Percentiles rank a stretch among this genome's conserved stretches.
Evolutionary conservation across 2,329 filamentous ascomycete genomes (phyloP).

Genomic region (Rutstroemia sp.): DNA sequence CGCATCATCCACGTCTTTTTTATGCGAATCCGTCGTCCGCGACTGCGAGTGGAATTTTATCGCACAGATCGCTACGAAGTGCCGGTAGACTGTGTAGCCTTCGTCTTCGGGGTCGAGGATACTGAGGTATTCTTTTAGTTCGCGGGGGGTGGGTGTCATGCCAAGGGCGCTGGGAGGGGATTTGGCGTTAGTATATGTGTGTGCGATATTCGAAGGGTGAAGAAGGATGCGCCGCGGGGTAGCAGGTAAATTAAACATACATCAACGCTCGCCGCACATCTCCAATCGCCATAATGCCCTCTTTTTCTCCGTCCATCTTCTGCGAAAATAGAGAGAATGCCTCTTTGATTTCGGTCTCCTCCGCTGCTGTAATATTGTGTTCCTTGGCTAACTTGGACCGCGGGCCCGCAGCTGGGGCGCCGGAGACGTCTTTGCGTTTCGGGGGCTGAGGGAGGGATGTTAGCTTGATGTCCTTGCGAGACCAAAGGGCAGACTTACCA

Average conservation of each 20-base stretch:
- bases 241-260: constrained; percentile 36
- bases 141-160: constrained; percentile 56
- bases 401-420: constrained; percentile 22
- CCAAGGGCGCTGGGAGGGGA: constrained; percentile 63
- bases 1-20: constrained; percentile 69
- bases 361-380: constrained; percentile 73
- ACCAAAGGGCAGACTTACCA: not conserved
- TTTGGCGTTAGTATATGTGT: not conserved
- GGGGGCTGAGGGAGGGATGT: constrained; percentile 17
- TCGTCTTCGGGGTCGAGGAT: constrained; percentile 77
- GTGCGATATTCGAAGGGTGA: not conserved
- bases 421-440: constrained; percentile 24
- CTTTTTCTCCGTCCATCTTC: constrained; percentile 63
- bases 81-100: constrained; percentile 70
- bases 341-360: constrained; percentile 87
- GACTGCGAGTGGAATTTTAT: constrained; percentile 66
- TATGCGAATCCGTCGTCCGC: constrained; percentile 43
- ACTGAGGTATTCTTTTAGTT: constrained; percentile 69
- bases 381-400: constrained; percentile 90
- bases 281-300: constrained; percentile 38
- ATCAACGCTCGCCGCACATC: constrained; percentile 63
- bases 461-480: not conserved
- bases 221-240: not conserved
- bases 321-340: constrained; percentile 78
- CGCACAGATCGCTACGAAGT: constrained; percentile 82